Conservation (phyloP, 345 rosid genomes). For the Rhodomyrtus tomentosa region DNA sequence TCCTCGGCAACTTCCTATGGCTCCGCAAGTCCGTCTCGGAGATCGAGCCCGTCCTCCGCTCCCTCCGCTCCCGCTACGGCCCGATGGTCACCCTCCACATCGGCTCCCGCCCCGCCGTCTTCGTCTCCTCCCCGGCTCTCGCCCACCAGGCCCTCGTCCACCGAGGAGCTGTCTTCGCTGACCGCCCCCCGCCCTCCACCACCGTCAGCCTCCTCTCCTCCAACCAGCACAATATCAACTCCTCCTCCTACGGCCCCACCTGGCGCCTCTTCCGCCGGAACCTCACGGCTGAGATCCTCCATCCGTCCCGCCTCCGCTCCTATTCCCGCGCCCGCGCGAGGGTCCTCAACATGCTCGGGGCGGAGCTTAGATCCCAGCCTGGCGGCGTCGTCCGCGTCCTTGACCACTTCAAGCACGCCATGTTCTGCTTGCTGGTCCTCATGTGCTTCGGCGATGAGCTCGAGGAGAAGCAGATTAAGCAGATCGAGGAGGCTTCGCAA, state of each 20-base stretch:
- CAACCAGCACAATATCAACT: not conserved
- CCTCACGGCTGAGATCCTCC: constrained; percentile 2
- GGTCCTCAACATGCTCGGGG: not conserved
- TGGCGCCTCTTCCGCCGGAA: constrained; percentile 5
- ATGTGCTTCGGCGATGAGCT: not conserved
- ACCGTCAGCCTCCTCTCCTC: not conserved
- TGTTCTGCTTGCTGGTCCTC: not conserved
- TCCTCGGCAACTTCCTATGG: not conserved
- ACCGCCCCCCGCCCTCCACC: not conserved
- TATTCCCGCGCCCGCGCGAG: not conserved
- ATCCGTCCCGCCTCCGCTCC: not conserved
- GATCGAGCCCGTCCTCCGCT: not conserved
- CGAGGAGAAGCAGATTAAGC: not conserved
- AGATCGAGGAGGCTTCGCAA: not conserved
- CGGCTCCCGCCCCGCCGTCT: not conserved
- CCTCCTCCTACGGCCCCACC: constrained; percentile 2
- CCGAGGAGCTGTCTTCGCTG: not conserved
- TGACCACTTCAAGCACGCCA: not conserved
- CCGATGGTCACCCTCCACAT: not conserved
- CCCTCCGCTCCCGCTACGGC: not conserved
- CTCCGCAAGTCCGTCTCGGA: not conserved
- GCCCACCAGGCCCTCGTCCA: constrained; percentile 5
- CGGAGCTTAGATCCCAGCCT: not conserved
- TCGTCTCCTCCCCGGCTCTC: not conserved
- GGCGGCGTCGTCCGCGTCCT: not conserved